A percentile compares a stretch with the other conserved stretches of the same genome.
phyloP scores from a whole-genome alignment of 495 filamentous ascomycete species.

The Penicillium subrubescens region DNA sequence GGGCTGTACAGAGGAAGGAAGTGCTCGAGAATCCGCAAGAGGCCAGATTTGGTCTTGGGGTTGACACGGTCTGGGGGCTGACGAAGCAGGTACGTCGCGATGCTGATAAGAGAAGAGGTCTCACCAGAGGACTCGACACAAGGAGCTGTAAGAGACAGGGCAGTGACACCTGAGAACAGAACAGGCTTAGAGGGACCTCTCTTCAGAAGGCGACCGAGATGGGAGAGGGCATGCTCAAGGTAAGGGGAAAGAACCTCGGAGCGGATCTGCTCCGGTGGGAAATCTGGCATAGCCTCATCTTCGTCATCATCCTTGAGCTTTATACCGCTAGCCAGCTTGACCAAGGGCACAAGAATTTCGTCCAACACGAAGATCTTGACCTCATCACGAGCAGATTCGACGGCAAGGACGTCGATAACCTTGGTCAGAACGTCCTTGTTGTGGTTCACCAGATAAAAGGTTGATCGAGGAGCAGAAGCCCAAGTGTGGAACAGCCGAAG shows the following conservation, averaged over 20 bases:
- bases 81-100: constrained; percentile 76
- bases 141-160: constrained; percentile 72
- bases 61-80: constrained; percentile 81
- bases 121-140: constrained; percentile 70
- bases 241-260: constrained; percentile 67
- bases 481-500: constrained; percentile 81
- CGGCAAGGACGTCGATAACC: constrained; percentile 69
- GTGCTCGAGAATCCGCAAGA: constrained; percentile 73
- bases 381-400: constrained; percentile 80
- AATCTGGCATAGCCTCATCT: constrained; percentile 55
- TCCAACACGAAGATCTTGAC: constrained; percentile 82
- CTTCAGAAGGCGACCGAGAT: constrained; percentile 69
- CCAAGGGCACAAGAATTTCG: constrained; percentile 64
- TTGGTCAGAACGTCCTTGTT: constrained; percentile 66
- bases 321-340: constrained; percentile 55
- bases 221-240: constrained; percentile 65
- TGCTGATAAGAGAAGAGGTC: constrained; percentile 71
- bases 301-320: constrained; percentile 34
- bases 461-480: constrained; percentile 65
- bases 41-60: constrained; percentile 77
- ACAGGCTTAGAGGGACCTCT: constrained; percentile 71
- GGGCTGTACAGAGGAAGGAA: constrained; percentile 67
- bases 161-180: constrained; percentile 74
- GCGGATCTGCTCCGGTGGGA: constrained; percentile 52
- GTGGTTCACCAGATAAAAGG: constrained; percentile 65